A percentile compares a stretch with the other conserved stretches of the same genome.
These are phyloP conservation scores for Inga oerstediana DNA, from an alignment of 306 rosid genomes.

Conservation along the genomic window DNA sequence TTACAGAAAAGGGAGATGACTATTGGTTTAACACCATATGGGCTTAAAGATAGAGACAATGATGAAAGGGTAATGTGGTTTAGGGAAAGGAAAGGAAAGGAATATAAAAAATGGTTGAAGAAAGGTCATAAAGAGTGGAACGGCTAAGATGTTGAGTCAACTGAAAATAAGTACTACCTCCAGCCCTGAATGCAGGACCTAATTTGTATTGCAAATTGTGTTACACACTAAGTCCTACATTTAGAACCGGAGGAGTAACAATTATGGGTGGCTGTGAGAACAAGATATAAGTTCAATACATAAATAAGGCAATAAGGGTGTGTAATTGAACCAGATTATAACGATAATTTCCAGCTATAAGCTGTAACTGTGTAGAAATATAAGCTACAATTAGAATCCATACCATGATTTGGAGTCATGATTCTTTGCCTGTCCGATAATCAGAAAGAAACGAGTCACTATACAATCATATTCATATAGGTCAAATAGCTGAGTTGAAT, in stretches of 20 bases:
- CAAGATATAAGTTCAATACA: background rate
- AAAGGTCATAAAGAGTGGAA: background rate
- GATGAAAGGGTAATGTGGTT: background rate
- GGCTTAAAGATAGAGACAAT: conserved; percentile 1
- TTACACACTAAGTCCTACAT: no score
- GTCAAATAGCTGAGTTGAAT: conserved; percentile 18
- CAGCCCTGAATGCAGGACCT: no score
- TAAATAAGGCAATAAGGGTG: background rate
- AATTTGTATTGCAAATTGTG: no score
- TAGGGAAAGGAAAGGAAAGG: background rate
- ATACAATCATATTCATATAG: conserved; percentile 5
- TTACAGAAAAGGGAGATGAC: background rate
- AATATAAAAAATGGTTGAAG: background rate
- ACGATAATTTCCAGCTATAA: background rate
- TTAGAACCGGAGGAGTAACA: background rate
- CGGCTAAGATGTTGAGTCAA: background rate
- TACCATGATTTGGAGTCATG: conserved; percentile 68
- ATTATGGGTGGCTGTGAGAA: background rate
- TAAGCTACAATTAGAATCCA: conserved; percentile 12
- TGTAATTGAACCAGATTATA: background rate
- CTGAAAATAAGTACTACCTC: background rate
- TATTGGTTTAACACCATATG: background rate
- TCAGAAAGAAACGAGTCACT: conserved; percentile 27
- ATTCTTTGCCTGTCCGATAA: conserved; percentile 58
- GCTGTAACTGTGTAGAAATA: background rate